Base-by-base conservation (phyloP, 805 yeast species). In the Starmerella scarabaei region DNA sequence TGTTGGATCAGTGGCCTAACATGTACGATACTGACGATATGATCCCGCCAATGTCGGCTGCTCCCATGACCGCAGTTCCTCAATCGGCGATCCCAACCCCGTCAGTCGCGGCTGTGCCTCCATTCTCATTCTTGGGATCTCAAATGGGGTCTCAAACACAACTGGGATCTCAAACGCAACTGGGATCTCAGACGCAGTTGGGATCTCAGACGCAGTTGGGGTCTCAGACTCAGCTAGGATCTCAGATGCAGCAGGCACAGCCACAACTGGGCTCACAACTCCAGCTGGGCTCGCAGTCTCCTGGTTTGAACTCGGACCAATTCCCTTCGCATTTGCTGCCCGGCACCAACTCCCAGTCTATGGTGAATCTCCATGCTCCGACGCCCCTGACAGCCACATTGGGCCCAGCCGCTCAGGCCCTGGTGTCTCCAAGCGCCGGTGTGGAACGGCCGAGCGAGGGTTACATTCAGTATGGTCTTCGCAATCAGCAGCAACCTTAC, bases 341-440 rank as follows among this genome's bases (percentile, higher is more conserved):
- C 9, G 26, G 26, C 9, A n/a, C n/a, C n/a, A 7, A 7, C 11
- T 14, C 31, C 15, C 35, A 32, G 35, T 33, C 37, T 5, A 36
- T 16, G 31, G 30, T 29, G 20, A 28, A 52, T 5, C 44, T 52
- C 9, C 54, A 54, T 1, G 57, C 58, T 9, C 59, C 66, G 6
- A 62, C 66, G 1, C 66, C 66, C 2, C 49, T 62, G 20, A 57
- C 61, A 2, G 66, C 66, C 1, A 59, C 59, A 2, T 50, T 62
- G 16, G 66, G 66, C 1, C 55, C 63, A 1, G 66, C 66, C 3
- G 66, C 65, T 5, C 59, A 60, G 40, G 63, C 62, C 2, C 58
- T 61, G 12, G 35, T 49, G 9, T 42, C 51, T 3, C 55, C 53
- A 2, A 35, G 34, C 15, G 49, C 39, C 7, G 36, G 47, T 2